phyloP scores from a whole-genome alignment of 345 rosid genomes.

The Hibiscus syriacus region DNA sequence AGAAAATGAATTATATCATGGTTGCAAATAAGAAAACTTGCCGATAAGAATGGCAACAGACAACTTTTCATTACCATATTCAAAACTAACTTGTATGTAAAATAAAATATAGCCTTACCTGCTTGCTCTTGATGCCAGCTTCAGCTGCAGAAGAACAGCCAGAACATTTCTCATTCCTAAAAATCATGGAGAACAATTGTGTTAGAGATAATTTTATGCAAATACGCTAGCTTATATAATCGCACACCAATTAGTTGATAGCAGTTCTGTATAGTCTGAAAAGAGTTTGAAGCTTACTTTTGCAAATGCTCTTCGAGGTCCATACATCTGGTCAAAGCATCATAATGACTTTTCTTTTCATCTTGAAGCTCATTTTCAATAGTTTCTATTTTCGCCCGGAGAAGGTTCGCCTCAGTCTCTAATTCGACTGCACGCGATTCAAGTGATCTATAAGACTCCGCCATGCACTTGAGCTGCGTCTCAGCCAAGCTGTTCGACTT shows the following conservation, averaged over 20 bases:
- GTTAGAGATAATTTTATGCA: too few relatives aligned
- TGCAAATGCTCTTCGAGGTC: not conserved
- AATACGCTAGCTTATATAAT: too few relatives aligned
- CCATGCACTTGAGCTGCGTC: not conserved
- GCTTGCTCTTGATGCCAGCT: not conserved
- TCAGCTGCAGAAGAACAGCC: not conserved
- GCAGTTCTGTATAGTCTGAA: not conserved
- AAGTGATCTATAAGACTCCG: not conserved
- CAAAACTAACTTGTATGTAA: not conserved
- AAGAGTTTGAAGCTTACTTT: not conserved
- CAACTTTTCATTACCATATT: not conserved
- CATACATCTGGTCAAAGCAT: not conserved
- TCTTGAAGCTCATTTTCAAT: not conserved
- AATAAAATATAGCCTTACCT: not conserved
- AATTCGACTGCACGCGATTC: not conserved
- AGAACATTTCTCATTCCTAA: too few relatives aligned
- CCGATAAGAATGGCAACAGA: not conserved
- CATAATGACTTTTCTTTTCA: not conserved
- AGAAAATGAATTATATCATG: not conserved
- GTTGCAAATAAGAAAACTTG: not conserved
- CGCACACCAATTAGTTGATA: too few relatives aligned
- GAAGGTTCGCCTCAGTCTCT: not conserved
- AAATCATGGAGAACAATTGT: too few relatives aligned
- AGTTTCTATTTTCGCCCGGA: not conserved
- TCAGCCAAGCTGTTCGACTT: not conserved